A percentile compares a stretch with the other conserved stretches of the same genome.
These are phyloP conservation scores for Suillus subaureus DNA, from an alignment of 768 basidiomycete species.

Conservation along the genomic window DNA sequence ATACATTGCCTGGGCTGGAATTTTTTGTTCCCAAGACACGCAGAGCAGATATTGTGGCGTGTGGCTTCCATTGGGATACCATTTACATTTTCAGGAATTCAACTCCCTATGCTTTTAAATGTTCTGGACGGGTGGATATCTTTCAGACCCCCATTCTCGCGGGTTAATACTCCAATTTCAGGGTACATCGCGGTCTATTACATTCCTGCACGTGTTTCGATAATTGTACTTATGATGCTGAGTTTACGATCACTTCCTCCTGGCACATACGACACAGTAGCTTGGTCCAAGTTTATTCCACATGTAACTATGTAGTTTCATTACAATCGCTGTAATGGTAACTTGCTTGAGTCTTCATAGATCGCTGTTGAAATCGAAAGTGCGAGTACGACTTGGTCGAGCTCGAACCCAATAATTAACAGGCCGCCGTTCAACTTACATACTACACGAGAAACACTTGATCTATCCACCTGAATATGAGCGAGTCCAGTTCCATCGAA, in stretches of 20 bases:
- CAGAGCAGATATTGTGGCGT: not conserved
- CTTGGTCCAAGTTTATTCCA: not conserved
- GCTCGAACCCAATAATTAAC: too few species aligned
- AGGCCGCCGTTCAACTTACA: too few species aligned
- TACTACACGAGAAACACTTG: too few species aligned
- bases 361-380: not conserved
- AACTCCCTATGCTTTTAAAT: too few species aligned
- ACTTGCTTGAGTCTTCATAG: not conserved
- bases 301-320: not conserved
- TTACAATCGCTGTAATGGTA: not conserved
- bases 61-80: not conserved
- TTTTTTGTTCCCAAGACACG: not conserved
- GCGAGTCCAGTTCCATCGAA: not conserved
- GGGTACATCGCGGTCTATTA: too few species aligned
- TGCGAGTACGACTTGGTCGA: not conserved
- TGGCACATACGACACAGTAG: not conserved
- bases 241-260: not conserved
- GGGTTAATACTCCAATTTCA: too few species aligned
- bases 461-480: too few species aligned
- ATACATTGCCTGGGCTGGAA: not conserved
- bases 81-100: too few species aligned
- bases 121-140: too few species aligned
- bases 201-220: not conserved
- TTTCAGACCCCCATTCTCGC: too few species aligned
- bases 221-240: not conserved